phyloP scores from a whole-genome alignment of 306 rosid genomes.

The Lablab purpureus region DNA sequence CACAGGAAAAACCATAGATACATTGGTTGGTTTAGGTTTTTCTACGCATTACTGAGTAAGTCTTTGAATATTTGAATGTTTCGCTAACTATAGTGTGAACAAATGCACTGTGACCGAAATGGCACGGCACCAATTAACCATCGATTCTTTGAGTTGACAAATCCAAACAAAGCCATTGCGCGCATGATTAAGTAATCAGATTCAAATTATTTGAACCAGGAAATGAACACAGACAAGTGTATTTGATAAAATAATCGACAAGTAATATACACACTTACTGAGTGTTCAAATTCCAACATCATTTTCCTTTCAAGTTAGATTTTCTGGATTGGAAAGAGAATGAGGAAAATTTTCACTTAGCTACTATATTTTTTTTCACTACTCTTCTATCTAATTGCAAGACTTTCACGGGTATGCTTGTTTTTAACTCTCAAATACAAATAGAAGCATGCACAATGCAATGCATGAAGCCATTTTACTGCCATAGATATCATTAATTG shows the following conservation, averaged over 20 bases:
- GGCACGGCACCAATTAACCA: conserved; percentile 27
- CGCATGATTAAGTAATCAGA: conserved; percentile 17
- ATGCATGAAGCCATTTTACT: conserved; percentile 3
- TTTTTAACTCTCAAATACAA: not conserved
- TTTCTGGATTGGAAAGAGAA: not conserved
- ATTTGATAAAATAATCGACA: no score
- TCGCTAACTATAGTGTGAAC: not conserved
- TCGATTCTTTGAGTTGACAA: conserved; percentile 18
- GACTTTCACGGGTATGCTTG: not conserved
- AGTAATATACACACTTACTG: no score
- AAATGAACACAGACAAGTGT: not conserved
- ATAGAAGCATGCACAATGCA: not conserved
- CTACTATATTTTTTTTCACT: no score
- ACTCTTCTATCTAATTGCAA: not conserved
- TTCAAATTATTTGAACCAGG: not conserved
- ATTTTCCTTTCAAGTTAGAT: not conserved
- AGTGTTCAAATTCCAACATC: no score
- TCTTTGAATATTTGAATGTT: conserved; percentile 16
- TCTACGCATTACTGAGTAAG: not conserved
- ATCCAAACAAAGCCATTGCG: not conserved
- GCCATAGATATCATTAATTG: conserved; percentile 25
- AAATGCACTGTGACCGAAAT: conserved; percentile 16
- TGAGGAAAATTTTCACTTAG: no score
- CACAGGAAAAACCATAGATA: not conserved
- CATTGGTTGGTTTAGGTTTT: not conserved